These are phyloP conservation scores for Spathaspora arborariae DNA, from an alignment of 805 yeast species.

Conservation along the genomic window DNA sequence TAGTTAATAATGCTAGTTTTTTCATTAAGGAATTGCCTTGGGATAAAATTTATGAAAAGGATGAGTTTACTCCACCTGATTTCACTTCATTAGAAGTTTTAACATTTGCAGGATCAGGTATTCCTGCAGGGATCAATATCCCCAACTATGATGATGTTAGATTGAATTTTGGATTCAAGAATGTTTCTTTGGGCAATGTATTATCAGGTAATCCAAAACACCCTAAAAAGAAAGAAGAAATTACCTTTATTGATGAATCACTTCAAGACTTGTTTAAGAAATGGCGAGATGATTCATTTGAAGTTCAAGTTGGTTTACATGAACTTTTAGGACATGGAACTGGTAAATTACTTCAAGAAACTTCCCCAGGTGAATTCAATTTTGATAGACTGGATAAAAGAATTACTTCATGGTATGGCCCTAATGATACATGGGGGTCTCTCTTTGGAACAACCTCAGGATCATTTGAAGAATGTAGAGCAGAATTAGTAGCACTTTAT, in stretches of 20 bases:
- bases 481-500: conserved; percentile 84
- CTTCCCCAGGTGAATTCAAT: conserved; percentile 60
- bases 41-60: conserved; percentile 74
- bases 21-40: conserved; percentile 74
- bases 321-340: conserved; percentile 90
- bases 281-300: conserved; percentile 79
- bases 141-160: conserved; percentile 92
- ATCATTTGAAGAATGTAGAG: conserved; percentile 89
- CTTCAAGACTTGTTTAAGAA: conserved; percentile 59
- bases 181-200: conserved; percentile 85
- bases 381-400: conserved; percentile 58
- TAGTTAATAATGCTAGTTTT: conserved; percentile 63
- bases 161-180: conserved; percentile 79
- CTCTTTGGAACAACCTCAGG: conserved; percentile 80
- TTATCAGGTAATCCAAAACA: conserved; percentile 63
- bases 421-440: conserved; percentile 90
- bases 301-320: conserved; percentile 91
- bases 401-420: conserved; percentile 74
- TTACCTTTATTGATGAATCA: conserved; percentile 57
- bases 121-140: conserved; percentile 90
- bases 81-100: conserved; percentile 86
- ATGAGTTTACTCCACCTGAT: conserved; percentile 86
- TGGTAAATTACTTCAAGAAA: conserved; percentile 67
- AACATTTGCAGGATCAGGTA: conserved; percentile 85
- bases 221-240: conserved; percentile 61